Evolutionary conservation across 441 rosid species (phyloP), one percentile per base, ranked within the genome.

Genomic region (Geranium incanum): DNA sequence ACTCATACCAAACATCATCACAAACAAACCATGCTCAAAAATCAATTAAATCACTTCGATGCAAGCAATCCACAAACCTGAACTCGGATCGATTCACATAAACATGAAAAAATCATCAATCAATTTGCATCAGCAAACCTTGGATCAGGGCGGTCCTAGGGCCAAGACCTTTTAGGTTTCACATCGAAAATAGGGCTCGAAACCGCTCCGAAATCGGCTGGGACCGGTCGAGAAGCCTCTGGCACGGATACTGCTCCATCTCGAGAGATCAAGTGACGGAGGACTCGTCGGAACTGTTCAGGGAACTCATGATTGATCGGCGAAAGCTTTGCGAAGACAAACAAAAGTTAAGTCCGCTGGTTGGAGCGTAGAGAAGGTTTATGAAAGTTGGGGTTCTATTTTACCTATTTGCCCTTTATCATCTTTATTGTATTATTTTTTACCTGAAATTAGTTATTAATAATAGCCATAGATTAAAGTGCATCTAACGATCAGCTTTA

Each of bases 151-250:
- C 97, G 45, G 78, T 33, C 59, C 95, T 90, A 74, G 96, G 90
- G 69, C 75, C 93, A 0, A 91, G 74, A 68, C 98, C 99, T 78
- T 82, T 89, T 77, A 95, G 87, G 80, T 92, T 95, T 55, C 98
- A 97, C 73, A 90, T 95, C 74, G 99, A 95, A 83, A 92, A 95
- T 75, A 89, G 91, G 28, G 92, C 96, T 68, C 96, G 79, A 80
- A 92, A 89, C 12, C 98, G 86, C 84, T 89, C 93, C 12, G 92
- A 83, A 75, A 95, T 92, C n/a, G 96, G 81, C 70, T 84, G 89
- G 52, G 81, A 73, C 45, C 70, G 79, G 77, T 95, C 98, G 9
- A 90, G 79, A 66, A 87, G 76, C 55, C 89, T 82, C 28, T 82
- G 83, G 69, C 96, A 89, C 3, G 90, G 87, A 71, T 87, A 90